These are phyloP conservation scores for Plenodomus lindquistii DNA, from an alignment of 2,329 filamentous ascomycete genomes.

Conservation along the genomic window DNA sequence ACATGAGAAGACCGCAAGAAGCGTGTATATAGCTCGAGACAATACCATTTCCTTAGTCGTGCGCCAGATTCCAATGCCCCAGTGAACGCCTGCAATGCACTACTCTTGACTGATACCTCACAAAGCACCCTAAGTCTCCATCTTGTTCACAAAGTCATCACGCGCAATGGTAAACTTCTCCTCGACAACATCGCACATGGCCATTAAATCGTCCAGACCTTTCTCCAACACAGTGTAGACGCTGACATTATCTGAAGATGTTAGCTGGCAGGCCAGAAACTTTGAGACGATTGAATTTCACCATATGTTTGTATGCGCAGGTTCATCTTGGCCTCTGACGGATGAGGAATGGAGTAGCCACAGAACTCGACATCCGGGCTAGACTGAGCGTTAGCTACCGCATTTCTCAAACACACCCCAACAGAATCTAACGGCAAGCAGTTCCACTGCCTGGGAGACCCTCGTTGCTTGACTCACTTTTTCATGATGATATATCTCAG, in stretches of 20 bases:
- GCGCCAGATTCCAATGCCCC: conserved; percentile 26
- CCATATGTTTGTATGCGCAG: conserved; percentile 96
- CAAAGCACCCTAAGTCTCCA: conserved; percentile 24
- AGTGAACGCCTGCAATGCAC: conserved; percentile 42
- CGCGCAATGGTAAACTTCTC: conserved; percentile 79
- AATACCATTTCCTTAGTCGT: conserved; percentile 43
- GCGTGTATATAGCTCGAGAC: conserved; percentile 39
- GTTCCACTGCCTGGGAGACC: not conserved
- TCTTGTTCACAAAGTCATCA: conserved; percentile 59
- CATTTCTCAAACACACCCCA: not conserved
- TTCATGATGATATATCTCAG: conserved; percentile 97
- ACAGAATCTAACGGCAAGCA: not conserved
- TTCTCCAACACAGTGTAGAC: conserved; percentile 88
- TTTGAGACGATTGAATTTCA: conserved; percentile 45
- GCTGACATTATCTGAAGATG: conserved; percentile 69
- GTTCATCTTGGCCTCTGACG: conserved; percentile 95
- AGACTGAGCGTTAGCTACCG: conserved; percentile 5
- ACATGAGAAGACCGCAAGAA: conserved; percentile 20
- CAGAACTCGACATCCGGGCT: conserved; percentile 98
- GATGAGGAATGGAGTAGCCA: conserved; percentile 96
- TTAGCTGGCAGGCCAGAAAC: conserved; percentile 2
- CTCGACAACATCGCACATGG: conserved; percentile 90
- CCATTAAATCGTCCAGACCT: conserved; percentile 83
- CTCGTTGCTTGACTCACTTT: conserved; percentile 66
- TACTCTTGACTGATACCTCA: not conserved